phyloP scores from a whole-genome alignment of 2,329 filamentous ascomycete genomes.

The Trichophyton equinum region DNA sequence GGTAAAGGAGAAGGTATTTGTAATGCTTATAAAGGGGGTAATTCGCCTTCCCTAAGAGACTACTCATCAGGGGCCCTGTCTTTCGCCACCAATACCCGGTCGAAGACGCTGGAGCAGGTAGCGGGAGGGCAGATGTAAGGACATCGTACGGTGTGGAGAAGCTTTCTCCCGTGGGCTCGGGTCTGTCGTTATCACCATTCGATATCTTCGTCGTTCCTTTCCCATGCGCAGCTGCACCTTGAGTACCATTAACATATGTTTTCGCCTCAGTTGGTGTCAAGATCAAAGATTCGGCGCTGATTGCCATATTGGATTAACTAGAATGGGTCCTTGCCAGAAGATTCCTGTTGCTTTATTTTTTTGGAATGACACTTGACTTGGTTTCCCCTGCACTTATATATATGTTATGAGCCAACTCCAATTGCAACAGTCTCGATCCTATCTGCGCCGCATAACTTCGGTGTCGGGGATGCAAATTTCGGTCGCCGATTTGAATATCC shows the following conservation, averaged over 20 bases:
- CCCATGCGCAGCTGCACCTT: not conserved
- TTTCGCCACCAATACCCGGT: not conserved
- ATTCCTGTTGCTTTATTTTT: not conserved
- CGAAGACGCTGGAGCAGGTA: not conserved
- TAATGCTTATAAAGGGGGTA: conserved; percentile 5
- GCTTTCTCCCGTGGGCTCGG: not conserved
- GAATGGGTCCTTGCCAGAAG: not conserved
- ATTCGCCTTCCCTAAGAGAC: not conserved
- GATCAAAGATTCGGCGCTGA: not conserved
- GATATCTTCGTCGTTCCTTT: not conserved
- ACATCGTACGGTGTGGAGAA: not conserved
- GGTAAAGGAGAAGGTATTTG: conserved; percentile 2
- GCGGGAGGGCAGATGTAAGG: not conserved
- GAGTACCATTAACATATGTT: not conserved
- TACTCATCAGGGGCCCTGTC: not conserved
- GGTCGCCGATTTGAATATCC: not conserved
- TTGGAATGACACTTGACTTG: not conserved
- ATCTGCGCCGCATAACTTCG: not conserved
- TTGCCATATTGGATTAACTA: not conserved
- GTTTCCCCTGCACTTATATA: not conserved
- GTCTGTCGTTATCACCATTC: not conserved
- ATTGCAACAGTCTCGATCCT: not conserved
- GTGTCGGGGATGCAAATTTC: not conserved
- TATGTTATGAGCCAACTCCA: not conserved
- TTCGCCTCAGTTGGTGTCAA: not conserved